Percentiles rank a stretch among this genome's conserved stretches.
Evolutionary conservation across 768 basidiomycete genomes (phyloP).

Genomic region (Panaeolus cyanescens): DNA sequence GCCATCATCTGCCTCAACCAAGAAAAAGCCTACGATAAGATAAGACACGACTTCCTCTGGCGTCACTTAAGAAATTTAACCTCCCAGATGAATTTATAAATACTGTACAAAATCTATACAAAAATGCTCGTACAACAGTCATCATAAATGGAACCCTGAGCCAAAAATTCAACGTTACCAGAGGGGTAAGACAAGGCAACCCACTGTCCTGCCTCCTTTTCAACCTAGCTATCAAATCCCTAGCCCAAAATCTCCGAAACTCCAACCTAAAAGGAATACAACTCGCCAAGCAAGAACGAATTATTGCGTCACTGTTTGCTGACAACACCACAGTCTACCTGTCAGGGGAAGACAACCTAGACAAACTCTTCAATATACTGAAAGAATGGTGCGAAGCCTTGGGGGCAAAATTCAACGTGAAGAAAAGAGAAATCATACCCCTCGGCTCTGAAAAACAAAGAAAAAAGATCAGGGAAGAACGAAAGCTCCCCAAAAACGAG

Average conservation of each 20-base stretch:
- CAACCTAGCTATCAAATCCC: constrained; percentile 41
- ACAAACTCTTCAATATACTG: constrained; percentile 26
- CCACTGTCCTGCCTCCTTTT: constrained; percentile 39
- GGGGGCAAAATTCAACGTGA: constrained; percentile 40
- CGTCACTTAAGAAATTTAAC: constrained; percentile 18
- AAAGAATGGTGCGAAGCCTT: constrained; percentile 39
- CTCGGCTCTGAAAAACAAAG: constrained; percentile 24
- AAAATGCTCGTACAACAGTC: constrained; percentile 25
- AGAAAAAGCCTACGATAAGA: constrained; percentile 19
- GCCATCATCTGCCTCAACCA: constrained; percentile 22
- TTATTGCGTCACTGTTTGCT: constrained; percentile 36
- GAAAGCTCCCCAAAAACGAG: background rate
- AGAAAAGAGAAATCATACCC: constrained; percentile 41
- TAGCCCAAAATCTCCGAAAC: constrained; percentile 28
- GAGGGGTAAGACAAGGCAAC: constrained; percentile 35
- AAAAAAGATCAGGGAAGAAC: constrained; percentile 3
- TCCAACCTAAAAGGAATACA: constrained; percentile 29
- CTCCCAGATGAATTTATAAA: constrained; percentile 29
- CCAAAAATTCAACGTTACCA: constrained; percentile 24
- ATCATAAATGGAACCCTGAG: constrained; percentile 33
- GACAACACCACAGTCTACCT: too few relatives aligned
- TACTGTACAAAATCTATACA: constrained; percentile 28
- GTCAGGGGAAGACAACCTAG: constrained; percentile 27
- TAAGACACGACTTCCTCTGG: constrained; percentile 19
- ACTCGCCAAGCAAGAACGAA: constrained; percentile 10